Percentiles rank a stretch among this genome's conserved stretches.
These are phyloP conservation scores for Eutypa lata DNA, from an alignment of 2,329 filamentous ascomycete species.

Conservation along the genomic window DNA sequence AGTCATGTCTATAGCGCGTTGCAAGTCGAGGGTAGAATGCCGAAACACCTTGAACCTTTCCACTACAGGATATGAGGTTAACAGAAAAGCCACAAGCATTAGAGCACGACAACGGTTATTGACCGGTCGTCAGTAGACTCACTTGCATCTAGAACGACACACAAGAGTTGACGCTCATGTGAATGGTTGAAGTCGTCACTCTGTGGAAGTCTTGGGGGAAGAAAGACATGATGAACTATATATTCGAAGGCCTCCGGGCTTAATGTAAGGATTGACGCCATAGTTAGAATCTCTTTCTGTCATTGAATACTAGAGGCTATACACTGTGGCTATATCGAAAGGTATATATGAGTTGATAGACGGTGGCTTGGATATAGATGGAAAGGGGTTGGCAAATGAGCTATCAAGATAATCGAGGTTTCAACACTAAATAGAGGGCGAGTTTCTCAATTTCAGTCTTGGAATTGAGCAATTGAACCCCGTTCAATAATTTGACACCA, in stretches of 20 bases:
- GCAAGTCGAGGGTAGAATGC: neutral
- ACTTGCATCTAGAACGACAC: neutral
- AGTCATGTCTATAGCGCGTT: neutral
- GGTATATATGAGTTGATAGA: neutral
- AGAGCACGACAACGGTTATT: too few species aligned
- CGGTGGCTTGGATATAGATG: too few species aligned
- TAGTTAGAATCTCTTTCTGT: neutral
- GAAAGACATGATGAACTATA: slow-evolving; percentile 1
- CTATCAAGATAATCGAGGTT: too few species aligned
- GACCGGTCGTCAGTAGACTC: too few species aligned
- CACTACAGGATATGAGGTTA: neutral
- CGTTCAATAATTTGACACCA: too few species aligned
- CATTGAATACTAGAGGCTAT: neutral
- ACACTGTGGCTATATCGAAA: neutral
- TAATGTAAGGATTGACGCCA: neutral
- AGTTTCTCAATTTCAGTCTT: too few species aligned
- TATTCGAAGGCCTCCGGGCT: neutral
- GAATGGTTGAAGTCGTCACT: neutral
- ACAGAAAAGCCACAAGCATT: neutral
- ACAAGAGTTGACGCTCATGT: neutral
- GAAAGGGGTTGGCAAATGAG: too few species aligned
- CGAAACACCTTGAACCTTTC: neutral
- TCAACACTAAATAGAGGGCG: too few species aligned
- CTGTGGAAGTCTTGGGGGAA: neutral
- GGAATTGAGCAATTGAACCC: too few species aligned